Base-by-base conservation (phyloP, 2,329 filamentous ascomycete genomes). In the Monosporascus ibericus region DNA sequence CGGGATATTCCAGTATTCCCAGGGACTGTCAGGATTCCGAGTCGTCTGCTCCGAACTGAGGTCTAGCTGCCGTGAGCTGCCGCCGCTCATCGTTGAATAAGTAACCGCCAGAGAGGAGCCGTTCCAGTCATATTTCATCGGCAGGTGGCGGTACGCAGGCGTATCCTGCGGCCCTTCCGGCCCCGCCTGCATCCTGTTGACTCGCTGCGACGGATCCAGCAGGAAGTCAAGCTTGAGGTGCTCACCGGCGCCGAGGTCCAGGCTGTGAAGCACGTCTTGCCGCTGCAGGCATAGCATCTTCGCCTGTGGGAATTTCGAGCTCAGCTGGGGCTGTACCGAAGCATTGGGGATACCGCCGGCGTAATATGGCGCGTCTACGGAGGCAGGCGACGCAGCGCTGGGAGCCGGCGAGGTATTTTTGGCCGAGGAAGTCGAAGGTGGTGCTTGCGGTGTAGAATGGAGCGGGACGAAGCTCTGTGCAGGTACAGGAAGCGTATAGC, bases 191-290 rank as follows among this genome's bases (percentile, higher is more conserved):
- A 81, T 77, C 60, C 73, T 77, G 56, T 69, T 76, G 22, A 78
- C 75, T 52, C 77, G 78, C 48, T 82, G 78, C 6, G 78, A 76
- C 36, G 79, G 71, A 53, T 86, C 83, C 1, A 92, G 75, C 2
- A 94, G 74, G 59, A 91, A 92, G 52, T 85, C 86, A 34, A 94
- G 79, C 6, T 84, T 86, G 8, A 92, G 75, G 47, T 84, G 79
- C 63, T 92, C 88, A 24, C 63, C 63, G 1, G 79, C 73, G 3
- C 79, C 78, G 53, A 88, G 71, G 39, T 86, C 80, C 1, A 87
- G 65, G 39, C 77, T 78, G 52, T 85, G 81, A 18, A 74, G 67
- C 48, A 77, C 70, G 20, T 76, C 73, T 30, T 77, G 71, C 6
- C 73, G 73, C 59, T 80, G 79, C 61, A 77, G 78, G 56, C 66